Conservation (phyloP, 2,329 filamentous ascomycete genomes). For the Escovopsis sp. region DNA sequence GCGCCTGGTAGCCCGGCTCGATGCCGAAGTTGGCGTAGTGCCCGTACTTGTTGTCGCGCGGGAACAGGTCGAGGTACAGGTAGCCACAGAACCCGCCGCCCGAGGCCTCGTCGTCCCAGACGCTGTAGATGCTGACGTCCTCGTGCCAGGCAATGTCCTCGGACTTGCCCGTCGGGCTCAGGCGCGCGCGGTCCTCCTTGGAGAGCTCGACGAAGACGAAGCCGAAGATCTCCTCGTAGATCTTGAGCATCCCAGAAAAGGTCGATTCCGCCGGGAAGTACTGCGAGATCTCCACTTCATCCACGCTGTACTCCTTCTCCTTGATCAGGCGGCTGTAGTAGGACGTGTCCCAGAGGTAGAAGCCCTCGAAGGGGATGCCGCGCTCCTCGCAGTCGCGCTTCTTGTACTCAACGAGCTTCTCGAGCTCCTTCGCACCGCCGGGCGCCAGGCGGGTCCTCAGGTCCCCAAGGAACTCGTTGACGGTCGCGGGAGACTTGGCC, state of each 20-base stretch:
- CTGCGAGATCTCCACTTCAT: constrained; percentile 66
- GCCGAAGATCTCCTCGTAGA: constrained; percentile 73
- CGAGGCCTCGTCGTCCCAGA: constrained; percentile 63
- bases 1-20: constrained; percentile 53
- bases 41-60: constrained; percentile 67
- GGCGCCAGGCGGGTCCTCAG: constrained; percentile 50
- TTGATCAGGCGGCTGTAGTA: constrained; percentile 72
- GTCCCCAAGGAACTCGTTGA: constrained; percentile 59
- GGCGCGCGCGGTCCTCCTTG: constrained; percentile 45
- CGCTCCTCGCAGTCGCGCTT: constrained; percentile 50
- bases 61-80: constrained; percentile 69
- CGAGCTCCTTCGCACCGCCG: constrained; percentile 56
- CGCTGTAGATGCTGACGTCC: constrained; percentile 69
- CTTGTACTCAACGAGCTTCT: constrained; percentile 59
- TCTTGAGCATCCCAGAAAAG: constrained; percentile 63
- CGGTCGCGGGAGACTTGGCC: constrained; percentile 61
- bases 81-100: constrained; percentile 66
- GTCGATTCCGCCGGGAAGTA: constrained; percentile 69
- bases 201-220: constrained; percentile 62
- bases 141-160: constrained; percentile 69
- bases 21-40: constrained; percentile 78
- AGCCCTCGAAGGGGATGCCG: constrained; percentile 46
- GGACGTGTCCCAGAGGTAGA: constrained; percentile 71
- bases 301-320: constrained; percentile 65
- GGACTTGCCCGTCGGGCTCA: constrained; percentile 53